Percentiles rank a stretch among this genome's conserved stretches.
phyloP scores from a whole-genome alignment of 2,329 filamentous ascomycete species.

The Orbilia blumenaviensis region DNA sequence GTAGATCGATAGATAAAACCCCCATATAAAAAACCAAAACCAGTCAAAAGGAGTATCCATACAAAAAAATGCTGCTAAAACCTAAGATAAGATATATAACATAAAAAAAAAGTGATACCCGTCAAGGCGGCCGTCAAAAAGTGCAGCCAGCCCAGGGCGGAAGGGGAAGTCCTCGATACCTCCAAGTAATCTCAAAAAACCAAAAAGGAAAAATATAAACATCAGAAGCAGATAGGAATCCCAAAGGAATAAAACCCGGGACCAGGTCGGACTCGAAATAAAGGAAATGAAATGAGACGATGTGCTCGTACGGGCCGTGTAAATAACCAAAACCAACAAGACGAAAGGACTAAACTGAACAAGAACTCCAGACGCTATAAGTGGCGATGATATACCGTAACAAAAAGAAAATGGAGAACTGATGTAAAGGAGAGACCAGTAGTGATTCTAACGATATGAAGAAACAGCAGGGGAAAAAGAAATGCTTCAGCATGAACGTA shows the following conservation, averaged over 20 bases:
- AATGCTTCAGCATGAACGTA: conserved; percentile 19
- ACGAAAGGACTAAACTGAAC: no score
- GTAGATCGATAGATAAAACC: no score
- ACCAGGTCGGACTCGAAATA: no score
- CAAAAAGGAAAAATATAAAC: conserved; percentile 28
- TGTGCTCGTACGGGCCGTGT: conserved; percentile 2
- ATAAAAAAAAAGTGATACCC: not conserved
- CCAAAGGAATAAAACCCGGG: not conserved
- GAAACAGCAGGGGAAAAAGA: not conserved
- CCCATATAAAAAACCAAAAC: no score
- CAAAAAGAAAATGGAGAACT: not conserved
- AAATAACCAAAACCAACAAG: not conserved
- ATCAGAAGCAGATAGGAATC: conserved; percentile 10
- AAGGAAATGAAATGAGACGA: not conserved
- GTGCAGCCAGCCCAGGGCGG: not conserved
- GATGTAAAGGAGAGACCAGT: not conserved
- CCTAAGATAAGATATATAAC: not conserved
- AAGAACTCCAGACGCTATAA: conserved; percentile 43
- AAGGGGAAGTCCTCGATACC: conserved; percentile 31
- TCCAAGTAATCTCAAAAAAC: conserved; percentile 13
- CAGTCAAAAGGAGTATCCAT: no score
- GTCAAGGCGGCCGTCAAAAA: not conserved
- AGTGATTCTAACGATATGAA: conserved; percentile 37
- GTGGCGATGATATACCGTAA: not conserved
- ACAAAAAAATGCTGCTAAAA: not conserved